Evolutionary conservation across 2,329 filamentous ascomycete species (phyloP), one percentile per base, ranked within the genome.

Genomic region (Trichoderma sp.): DNA sequence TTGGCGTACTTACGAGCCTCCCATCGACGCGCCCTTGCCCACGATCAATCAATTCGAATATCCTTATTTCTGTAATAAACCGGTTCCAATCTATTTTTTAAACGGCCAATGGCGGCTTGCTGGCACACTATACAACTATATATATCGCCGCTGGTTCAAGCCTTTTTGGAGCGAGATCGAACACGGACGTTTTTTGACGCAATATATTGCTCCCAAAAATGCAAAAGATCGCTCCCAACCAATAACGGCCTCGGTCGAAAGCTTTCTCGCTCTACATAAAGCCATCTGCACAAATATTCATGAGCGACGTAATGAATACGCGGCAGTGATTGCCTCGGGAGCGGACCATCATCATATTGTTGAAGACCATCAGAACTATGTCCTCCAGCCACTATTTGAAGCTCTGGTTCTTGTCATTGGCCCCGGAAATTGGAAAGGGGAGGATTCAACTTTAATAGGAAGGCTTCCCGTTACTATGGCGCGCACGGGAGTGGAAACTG

Each of bases 141-240:
- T 70, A 7, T 70, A 65, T 54, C 43, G 46, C 1, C 55, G 55
- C 24, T 70, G 69, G 69, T 68, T 70, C 39, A 37, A 52, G 14
- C 61, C 66, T 1, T 70, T 63, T 26, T 61, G 39, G 59, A 70
- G 60, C 61, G 66, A 69, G 30, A 70, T 70, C 11, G 69, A 70
- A 43, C 39, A 28, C 16, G 37, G 18, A 4, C 69, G 69, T 10
- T 70, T 70, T 43, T 55, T 70, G 26, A 52, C 43, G 51, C 59
- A 67, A 30, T 61, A 51, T 14, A 69, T 70, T 10, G n/a, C 18
- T 16, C 61, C 58, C 16, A 18, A 3, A 24, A n/a, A 51, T 16
- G 21, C 21, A 24, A 37, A 39, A 18, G 16, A 43, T 18, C 16
- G 18, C 2, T 43, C 39, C 3, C 18, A 18, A 0, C 16, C 2